Percentiles rank a stretch among this genome's conserved stretches.
These are phyloP conservation scores for Phialocephala sp. DNA, from an alignment of 2,329 filamentous ascomycete genomes.

Conservation along the genomic window DNA sequence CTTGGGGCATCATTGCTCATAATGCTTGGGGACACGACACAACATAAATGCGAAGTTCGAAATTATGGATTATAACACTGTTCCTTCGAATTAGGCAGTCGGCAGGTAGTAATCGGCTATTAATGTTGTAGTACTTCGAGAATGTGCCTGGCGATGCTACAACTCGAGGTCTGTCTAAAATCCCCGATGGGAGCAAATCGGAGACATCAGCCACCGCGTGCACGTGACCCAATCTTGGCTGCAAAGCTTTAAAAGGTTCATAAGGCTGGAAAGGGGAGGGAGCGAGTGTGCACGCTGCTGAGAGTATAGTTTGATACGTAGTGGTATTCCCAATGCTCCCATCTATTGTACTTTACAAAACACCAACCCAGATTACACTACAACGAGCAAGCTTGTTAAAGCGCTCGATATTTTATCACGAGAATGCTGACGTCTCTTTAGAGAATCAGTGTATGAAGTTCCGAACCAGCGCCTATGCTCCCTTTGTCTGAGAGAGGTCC, in stretches of 20 bases:
- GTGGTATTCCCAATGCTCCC: slow-evolving; percentile 16
- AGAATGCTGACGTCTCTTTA: slow-evolving; percentile 28
- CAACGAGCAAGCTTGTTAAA: slow-evolving; percentile 25
- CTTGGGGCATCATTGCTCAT: slow-evolving; percentile 41
- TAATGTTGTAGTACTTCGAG: slow-evolving; percentile 18
- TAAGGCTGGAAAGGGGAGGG: neutral
- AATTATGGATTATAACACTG: slow-evolving; percentile 15
- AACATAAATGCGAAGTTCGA: slow-evolving; percentile 25
- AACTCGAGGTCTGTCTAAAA: slow-evolving; percentile 2
- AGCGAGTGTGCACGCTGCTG: neutral
- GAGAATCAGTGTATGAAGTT: slow-evolving; percentile 31
- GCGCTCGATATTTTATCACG: slow-evolving; percentile 28
- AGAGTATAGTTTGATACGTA: neutral
- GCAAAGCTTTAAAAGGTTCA: neutral
- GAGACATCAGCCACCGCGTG: neutral
- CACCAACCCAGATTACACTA: slow-evolving; percentile 34
- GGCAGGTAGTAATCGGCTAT: slow-evolving; percentile 11
- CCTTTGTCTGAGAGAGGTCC: slow-evolving; percentile 5
- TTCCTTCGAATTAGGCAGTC: neutral
- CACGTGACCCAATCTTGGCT: neutral
- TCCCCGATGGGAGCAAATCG: neutral
- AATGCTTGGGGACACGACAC: slow-evolving; percentile 28
- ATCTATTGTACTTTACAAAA: slow-evolving; percentile 39
- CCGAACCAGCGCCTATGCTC: slow-evolving; percentile 19
- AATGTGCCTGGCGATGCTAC: slow-evolving; percentile 15